Evolutionary conservation across 371 early-diverging fungal species (phyloP).

Genomic region (Choanephora cucurbitarum): DNA sequence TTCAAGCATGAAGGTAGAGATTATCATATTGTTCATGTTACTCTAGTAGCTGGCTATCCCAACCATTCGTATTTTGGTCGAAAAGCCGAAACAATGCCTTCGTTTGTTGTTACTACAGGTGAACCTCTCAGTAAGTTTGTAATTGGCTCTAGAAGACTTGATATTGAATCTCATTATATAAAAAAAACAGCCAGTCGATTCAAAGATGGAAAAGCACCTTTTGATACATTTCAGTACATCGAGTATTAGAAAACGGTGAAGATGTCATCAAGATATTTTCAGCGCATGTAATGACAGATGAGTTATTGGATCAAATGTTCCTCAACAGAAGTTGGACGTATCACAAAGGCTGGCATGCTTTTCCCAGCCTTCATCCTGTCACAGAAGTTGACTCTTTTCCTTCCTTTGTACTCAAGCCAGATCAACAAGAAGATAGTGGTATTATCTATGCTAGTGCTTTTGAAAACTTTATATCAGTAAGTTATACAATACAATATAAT

Average conservation of each 20-base stretch:
- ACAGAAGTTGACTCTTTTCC: slow-evolving; percentile 17
- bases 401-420: slow-evolving; percentile 26
- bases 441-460: slow-evolving; percentile 62
- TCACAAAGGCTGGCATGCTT: slow-evolving; percentile 68
- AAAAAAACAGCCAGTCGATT: slow-evolving; percentile 33
- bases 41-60: slow-evolving; percentile 60
- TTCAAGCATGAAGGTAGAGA: slow-evolving; percentile 21
- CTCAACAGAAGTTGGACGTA: slow-evolving; percentile 54
- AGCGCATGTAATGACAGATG: slow-evolving; percentile 30
- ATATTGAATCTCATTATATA: too few relatives aligned
- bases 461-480: slow-evolving; percentile 63
- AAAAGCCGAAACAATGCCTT: slow-evolving; percentile 43
- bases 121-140: slow-evolving; percentile 28
- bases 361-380: slow-evolving; percentile 58
- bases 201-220: slow-evolving; percentile 39
- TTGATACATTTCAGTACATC: slow-evolving; percentile 54
- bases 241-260: slow-evolving; percentile 48
- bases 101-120: slow-evolving; percentile 59
- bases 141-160: too few relatives aligned
- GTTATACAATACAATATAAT: slow-evolving; percentile 1
- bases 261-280: slow-evolving; percentile 66
- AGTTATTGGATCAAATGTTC: slow-evolving; percentile 51
- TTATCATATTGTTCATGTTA: slow-evolving; percentile 65
- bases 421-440: slow-evolving; percentile 36
- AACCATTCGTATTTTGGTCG: slow-evolving; percentile 58